Conservation (phyloP, 2,329 filamentous ascomycete species). For the Xylariaceae sp. region DNA sequence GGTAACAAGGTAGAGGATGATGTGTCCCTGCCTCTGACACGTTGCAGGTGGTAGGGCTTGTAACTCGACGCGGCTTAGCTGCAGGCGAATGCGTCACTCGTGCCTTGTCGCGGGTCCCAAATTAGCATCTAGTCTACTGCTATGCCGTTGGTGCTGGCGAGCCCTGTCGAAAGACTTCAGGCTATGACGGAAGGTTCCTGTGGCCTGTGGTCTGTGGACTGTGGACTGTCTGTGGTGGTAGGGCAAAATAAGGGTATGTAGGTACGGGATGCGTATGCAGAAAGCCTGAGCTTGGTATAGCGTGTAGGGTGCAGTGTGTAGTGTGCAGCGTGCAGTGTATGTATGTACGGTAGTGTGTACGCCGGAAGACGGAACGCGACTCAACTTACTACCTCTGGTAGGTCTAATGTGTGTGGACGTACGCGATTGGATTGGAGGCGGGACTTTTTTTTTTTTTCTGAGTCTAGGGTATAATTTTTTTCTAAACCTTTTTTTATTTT, state of each 20-base stretch:
- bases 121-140: conserved; percentile 35
- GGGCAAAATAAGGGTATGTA: conserved; percentile 1
- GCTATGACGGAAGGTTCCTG: conserved; percentile 51
- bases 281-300: neutral
- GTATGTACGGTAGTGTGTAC: conserved; percentile 13
- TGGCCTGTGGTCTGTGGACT: too few species aligned
- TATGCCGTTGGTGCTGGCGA: conserved; percentile 32
- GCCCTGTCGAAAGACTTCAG: conserved; percentile 46
- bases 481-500: too few species aligned
- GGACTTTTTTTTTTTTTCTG: conserved; percentile 13
- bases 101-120: conserved; percentile 42
- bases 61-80: conserved; percentile 54
- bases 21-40: conserved; percentile 62
- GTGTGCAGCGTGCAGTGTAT: conserved; percentile 28
- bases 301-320: conserved; percentile 6
- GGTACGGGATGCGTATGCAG: neutral
- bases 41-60: conserved; percentile 61
- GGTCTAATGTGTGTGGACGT: conserved; percentile 25
- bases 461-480: conserved; percentile 24
- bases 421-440: conserved; percentile 22
- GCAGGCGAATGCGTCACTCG: conserved; percentile 58
- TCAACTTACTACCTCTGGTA: neutral
- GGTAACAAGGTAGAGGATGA: conserved; percentile 54
- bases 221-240: conserved; percentile 19
- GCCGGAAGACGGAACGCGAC: conserved; percentile 26